phyloP scores from a whole-genome alignment of 225 moss, liverwort and hornwort species.

The Takakia lepidozioides region DNA sequence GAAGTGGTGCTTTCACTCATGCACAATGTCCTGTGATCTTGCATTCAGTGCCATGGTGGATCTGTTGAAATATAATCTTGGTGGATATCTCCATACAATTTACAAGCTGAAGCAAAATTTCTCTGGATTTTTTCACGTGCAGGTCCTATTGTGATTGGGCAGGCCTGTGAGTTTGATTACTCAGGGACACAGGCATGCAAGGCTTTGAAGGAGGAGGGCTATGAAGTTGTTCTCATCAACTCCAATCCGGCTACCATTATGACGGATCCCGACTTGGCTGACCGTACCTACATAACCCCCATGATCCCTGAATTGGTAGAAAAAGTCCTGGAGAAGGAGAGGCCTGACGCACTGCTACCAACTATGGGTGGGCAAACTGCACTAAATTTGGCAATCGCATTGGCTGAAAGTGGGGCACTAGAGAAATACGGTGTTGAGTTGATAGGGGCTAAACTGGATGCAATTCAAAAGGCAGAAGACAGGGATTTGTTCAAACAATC shows the following conservation, averaged over 20 bases:
- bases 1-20: too few species aligned
- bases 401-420: constrained; percentile 81
- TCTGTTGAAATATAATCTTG: too few species aligned
- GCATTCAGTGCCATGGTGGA: too few species aligned
- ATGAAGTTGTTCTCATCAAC: constrained; percentile 80
- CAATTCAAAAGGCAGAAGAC: constrained; percentile 92
- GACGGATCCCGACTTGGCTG: constrained; percentile 96
- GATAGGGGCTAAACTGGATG: constrained; percentile 91
- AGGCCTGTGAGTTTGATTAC: constrained; percentile 97
- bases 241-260: constrained; percentile 98
- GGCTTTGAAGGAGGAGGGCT: constrained; percentile 99
- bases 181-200: constrained; percentile 99
- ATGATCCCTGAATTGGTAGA: constrained; percentile 99
- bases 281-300: constrained; percentile 94
- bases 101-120: too few species aligned
- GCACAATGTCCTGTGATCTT: too few species aligned
- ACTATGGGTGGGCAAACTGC: constrained; percentile 99
- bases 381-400: constrained; percentile 78
- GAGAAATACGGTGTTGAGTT: constrained; percentile 79
- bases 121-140: too few species aligned
- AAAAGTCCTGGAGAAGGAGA: constrained; percentile 78
- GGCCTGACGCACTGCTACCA: constrained; percentile 87
- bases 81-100: too few species aligned
- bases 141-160: constrained; percentile 95
- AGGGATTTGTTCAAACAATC: constrained; percentile 84